Conservation (phyloP, 2,329 filamentous ascomycete species). For the Cadophora luteo-olivacea region DNA sequence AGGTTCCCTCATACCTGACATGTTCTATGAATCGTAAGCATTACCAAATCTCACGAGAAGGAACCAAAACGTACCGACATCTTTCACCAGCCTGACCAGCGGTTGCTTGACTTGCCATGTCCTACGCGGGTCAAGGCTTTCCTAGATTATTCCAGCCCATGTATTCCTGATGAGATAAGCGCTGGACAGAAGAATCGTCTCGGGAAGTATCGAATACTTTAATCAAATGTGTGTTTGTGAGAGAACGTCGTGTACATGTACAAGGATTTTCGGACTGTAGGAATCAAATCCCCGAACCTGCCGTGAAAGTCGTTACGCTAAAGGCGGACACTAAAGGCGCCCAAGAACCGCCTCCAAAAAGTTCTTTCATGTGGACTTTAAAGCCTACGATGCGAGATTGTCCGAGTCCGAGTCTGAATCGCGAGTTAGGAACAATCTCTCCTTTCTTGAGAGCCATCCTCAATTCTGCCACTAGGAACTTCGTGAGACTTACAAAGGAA, state of each 20-base stretch:
- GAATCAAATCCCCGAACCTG: not conserved
- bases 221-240: not conserved
- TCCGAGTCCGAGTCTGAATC: too few species aligned
- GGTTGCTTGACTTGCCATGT: not conserved
- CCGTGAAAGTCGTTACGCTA: slow-evolving; percentile 1
- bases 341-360: too few species aligned
- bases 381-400: not conserved
- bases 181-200: too few species aligned
- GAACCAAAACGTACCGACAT: slow-evolving; percentile 14
- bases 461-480: too few species aligned
- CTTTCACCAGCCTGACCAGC: not conserved
- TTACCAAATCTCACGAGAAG: too few species aligned
- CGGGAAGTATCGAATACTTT: not conserved
- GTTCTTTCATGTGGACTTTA: not conserved
- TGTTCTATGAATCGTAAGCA: not conserved
- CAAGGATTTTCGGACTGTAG: not conserved
- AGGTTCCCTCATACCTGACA: slow-evolving; percentile 6
- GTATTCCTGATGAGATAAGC: not conserved
- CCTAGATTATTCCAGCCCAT: not conserved
- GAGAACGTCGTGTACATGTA: not conserved
- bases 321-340: not conserved
- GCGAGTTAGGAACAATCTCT: too few species aligned
- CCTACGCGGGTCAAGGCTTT: not conserved
- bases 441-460: too few species aligned
- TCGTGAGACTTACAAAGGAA: too few species aligned